Base-by-base conservation (phyloP, 2,329 filamentous ascomycete genomes). In the Penicillium sp. region DNA sequence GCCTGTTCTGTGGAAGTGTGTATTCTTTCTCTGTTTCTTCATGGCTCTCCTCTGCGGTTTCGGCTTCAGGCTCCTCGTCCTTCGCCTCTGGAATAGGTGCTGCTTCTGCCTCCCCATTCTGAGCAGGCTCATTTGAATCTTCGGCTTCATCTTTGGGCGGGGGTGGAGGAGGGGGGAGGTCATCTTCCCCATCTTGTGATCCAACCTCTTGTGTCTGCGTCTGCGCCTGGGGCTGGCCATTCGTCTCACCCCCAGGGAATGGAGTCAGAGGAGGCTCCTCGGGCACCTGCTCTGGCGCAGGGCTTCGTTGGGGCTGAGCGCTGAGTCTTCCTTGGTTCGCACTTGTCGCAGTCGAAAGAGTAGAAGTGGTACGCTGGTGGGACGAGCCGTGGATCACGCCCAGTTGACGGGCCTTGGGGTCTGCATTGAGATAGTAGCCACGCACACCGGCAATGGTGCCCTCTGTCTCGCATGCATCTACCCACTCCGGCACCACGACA, bases 401-500 rank as follows among this genome's bases (percentile, higher is more conserved):
- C 29, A 78, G 66, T 55, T 83, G 81, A 54, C 86, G 76, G 64
- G 85, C 73, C 67, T 85, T 84, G 19, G 85, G 85, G 70, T 90
- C 87, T 3, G 93, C 94, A 71, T 97, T 92, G 33, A 99, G 83
- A 75, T 99, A 99, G 77, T 97, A 99, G 66, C 92, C 92, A 66
- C 94, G 88, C 31, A 97, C 94, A 49, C 93, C 92, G 3, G 97
- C 88, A 61, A 99, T 96, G 58, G 92, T 86, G 44, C 93, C 93
- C 73, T 91, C 92, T 64, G 89, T 84, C 77, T 97, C 93, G 72
- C 94, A 99, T n/a, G 92, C 93, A 67, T 96, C 90, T 31, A 99
- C 85, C 94, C 94, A 99, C 75, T 99, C 94, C 21, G 94, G 94
- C 39, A 94, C 85, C 23, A 99, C 94, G 11, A 99, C 91, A 8